Conservation (phyloP, 352 stramenopile genomes). For the Globisporangium alternatum region DNA sequence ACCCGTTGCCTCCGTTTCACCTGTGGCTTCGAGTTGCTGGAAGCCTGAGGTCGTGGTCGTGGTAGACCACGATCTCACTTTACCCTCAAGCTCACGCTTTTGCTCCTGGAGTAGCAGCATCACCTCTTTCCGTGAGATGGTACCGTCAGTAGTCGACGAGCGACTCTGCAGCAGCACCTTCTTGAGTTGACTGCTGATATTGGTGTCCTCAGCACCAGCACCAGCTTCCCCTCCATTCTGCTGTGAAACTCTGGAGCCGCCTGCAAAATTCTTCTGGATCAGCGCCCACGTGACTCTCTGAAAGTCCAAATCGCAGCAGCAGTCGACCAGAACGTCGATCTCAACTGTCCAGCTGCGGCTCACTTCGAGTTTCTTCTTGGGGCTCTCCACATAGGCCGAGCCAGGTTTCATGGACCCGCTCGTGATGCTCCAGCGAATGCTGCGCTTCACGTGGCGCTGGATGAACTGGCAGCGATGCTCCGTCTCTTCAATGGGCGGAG, state of each 20-base stretch:
- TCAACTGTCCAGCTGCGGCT: slow-evolving; percentile 7
- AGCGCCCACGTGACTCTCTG: slow-evolving; percentile 28
- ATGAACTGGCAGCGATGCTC: slow-evolving; percentile 27
- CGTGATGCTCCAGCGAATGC: slow-evolving; percentile 9
- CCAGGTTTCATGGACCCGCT: slow-evolving; percentile 8
- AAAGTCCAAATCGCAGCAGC: slow-evolving; percentile 30
- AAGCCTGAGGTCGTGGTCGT: neutral
- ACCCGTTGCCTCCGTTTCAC: neutral
- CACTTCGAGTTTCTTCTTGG: slow-evolving; percentile 12
- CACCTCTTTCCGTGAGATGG: slow-evolving; percentile 14
- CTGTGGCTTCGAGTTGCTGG: neutral
- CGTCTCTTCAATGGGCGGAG: slow-evolving; percentile 20
- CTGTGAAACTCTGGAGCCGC: neutral
- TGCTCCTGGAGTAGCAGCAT: slow-evolving; percentile 11
- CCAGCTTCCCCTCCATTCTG: neutral
- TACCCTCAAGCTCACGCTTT: slow-evolving; percentile 12
- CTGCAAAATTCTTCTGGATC: slow-evolving; percentile 19
- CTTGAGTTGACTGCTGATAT: slow-evolving; percentile 3
- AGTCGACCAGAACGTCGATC: slow-evolving; percentile 21
- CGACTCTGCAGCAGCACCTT: slow-evolving; percentile 4
- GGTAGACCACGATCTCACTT: slow-evolving; percentile 4
- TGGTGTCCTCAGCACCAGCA: neutral
- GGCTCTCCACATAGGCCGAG: neutral
- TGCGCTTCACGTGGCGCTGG: slow-evolving; percentile 20
- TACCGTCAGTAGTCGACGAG: neutral